Evolutionary conservation across 1,139 yeast genomes (phyloP), one percentile per base, ranked within the genome.

Genomic region (Lodderomyces metapsilosis): DNA sequence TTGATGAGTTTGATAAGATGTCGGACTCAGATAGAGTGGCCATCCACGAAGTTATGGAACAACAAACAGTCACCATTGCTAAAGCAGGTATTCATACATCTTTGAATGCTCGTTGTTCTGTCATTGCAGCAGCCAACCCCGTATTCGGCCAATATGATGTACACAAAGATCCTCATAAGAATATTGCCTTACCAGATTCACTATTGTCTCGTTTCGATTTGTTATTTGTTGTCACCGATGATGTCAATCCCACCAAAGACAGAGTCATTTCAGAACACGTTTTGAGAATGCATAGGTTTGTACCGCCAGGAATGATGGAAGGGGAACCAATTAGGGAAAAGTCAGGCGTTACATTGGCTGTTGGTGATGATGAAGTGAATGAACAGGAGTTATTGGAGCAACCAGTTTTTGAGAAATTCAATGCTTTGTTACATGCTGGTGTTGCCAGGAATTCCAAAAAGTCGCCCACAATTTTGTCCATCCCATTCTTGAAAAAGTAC

Each of bases 31-130:
- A 92, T 67, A 79, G 98, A 62, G 98, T 92, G 41, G 98, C 98
- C 1, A 92, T 92, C 57, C 99, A 92, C 66, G 99, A 92, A 76
- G 98, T 92, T 39, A 94, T 92, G 98, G 98, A 92, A 70, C 98
- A 92, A 67, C 99, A 94, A 62, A 92, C 99, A 0, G 97, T 92
- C 23, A 92, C 98, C 1, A 91, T 92, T 60, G 96, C 98, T 38
- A 94, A 92, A 62, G 98, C 98, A 1, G 99, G 99, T 52, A 92
- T 92, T 52, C 98, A 92, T 60, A 91, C 98, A 1, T 85, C 98
- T 5, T 75, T 92, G 54, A 92, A 92, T 62, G 98, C 99, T 12
- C 80, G 99, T 55, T 92, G 98, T 69, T 86, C 96, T 32, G 98
- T 92, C 16, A 80, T 94, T 53, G 98, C 98, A 0, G 99, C 99